Evolutionary conservation across 345 rosid species (phyloP), one percentile per base, ranked within the genome.

Genomic region (Lepidium didymum): DNA sequence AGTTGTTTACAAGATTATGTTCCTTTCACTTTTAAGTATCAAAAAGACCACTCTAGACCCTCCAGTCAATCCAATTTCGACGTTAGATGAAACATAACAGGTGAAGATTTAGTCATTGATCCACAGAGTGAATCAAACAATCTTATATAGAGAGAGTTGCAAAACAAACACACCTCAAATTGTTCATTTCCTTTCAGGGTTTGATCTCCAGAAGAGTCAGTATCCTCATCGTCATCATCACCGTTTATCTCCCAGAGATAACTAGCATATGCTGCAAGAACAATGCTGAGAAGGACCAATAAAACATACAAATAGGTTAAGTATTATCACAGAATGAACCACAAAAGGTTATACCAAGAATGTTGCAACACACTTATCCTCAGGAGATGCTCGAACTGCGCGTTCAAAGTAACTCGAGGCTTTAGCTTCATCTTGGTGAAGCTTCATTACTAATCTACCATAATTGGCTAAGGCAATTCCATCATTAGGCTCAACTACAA

Each of bases 211-310:
- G 6, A 38, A 47, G 43, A 49, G 3, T 51, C 80, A 46, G 57
- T 53, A 11, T 56, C 69, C 15, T 78, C 82, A 51, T 80, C 84
- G 12, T 70, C 92, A 34, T 50, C 56, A 3, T 73, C 77, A 25
- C 2, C 63, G 1, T 68, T 56, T 13, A 77, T 50, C 68, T 89
- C 96, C 98, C 96, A 92, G n/a, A 89, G 84, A 78, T 89, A 87
- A 78, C 83, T 79, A 34, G 93, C 96, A 75, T 87, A 86, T 21
- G 93, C 91, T 11, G 81, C 96, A 41, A 86, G 88, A 78, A 92
- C 77, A 58, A 82, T 44, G 71, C 96, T 92, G 85, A 62, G 73
- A 77, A 70, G 19, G 41, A 44, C 10, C 63, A 6, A 43, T 6
- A 67, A 6, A 38, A 3, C 11, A 61, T 18, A 55, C 31, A 46